Base-by-base conservation (phyloP, 2,329 filamentous ascomycete species). In the Colletotrichum lini region DNA sequence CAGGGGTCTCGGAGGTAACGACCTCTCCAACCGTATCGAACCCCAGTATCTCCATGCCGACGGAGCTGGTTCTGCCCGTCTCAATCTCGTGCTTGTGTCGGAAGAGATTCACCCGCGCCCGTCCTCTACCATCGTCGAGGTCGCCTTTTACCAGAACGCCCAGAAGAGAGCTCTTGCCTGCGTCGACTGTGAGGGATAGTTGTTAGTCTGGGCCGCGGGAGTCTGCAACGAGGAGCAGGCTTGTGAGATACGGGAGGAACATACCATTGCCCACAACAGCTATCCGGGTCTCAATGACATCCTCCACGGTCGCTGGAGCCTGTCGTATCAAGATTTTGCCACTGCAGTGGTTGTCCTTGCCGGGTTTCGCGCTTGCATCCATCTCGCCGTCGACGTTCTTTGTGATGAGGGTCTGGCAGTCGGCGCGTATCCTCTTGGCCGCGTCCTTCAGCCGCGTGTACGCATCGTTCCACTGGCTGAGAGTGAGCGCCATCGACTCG, bases 11-110 rank as follows among this genome's bases (percentile, higher is more conserved):
- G 49, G 94, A 96, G 18, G 91, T 90, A 18, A 98, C 89, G 38
- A 98, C 92, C 35, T 95, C 90, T 38, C 96, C 96, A 66, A 89
- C 88, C 61, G 93, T 94, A 81, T 98, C 95, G 76, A 98, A 99
- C 2, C 96, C 96, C 92, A 98, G 95, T 73, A 98, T 98, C 81
- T 99, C 96, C 95, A 98, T 97, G 52, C 96, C 96, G 0, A 99
- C 96, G 0, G 95, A 98, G 79, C 94, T 98, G 12, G 96, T 99
- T 74, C 96, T 89, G 1, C 96, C 96, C 57, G 94, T 96, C 82
- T 99, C 96, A 50, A 98, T 93, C 83, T 99, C 96, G 78, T 99
- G 96, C 82, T 99, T 98, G 82, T 99, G 96, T 18, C 96, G 90
- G 83, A 99, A 99, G 15, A 99, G 90, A 75, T 98, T 98, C 62